Base-by-base conservation (phyloP, 306 rosid genomes). In the Alnus glutinosa region DNA sequence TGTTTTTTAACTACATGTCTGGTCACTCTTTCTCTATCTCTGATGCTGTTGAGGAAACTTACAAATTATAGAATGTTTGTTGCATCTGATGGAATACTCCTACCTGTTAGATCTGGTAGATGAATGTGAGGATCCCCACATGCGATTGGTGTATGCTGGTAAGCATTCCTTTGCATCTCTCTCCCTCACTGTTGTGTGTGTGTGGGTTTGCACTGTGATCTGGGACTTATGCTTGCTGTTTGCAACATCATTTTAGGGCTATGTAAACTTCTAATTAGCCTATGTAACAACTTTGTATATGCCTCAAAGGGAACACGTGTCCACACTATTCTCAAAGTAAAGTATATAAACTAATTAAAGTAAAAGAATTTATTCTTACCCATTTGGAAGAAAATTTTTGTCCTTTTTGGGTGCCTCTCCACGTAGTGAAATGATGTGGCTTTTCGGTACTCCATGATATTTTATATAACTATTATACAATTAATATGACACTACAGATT, bases 11-110 rank as follows among this genome's bases (percentile, higher is more conserved):
- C 50, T 68, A 75, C 51, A 64, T 75, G 78, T 6, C 57, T 55
- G 36, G 18, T 9, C 15, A 47, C 71, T n/a, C 62, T 71, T 79
- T 51, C 64, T 46, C 58, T 82, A 74, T 82, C 28, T 23, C 51
- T n/a, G 68, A 72, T 72, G 48, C 73, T 79, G 70, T 23, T 69
- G 54, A 71, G 19, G 36, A 66, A 81, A 70, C 77, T 74, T 75
- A 63, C 57, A 28, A 59, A 36, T 66, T 71, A 13, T 81, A 14
- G 23, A 44, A 13, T 74, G 30, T 55, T 78, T 71, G 51, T 86
- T 30, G 77, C 94, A 95, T 98, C 81, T 95, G 73, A 95, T 95
- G 99, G 99, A 95, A 75, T 95, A 93, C 82, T 75, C 94, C 78
- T 85, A 95, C 91, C 86, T 95, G 74, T 80, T 95, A 81, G 96